Evolutionary conservation across 2,329 filamentous ascomycete genomes (phyloP), one percentile per base, ranked within the genome.

Genomic region (Berkeleyomyces rouxiae): DNA sequence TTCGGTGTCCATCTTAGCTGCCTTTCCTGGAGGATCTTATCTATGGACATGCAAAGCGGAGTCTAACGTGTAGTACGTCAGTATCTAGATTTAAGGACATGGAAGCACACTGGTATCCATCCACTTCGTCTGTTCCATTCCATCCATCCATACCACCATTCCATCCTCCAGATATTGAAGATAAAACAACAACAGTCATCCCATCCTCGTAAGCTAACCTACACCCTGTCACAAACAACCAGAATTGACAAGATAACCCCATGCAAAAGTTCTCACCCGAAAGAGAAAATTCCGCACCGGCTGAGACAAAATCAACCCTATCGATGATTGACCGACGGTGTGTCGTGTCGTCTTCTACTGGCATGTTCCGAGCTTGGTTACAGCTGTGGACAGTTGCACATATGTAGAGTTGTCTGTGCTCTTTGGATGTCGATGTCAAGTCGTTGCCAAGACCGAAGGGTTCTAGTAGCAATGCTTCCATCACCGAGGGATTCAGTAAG

Each of bases 291-390:
- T 46, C 33, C 44, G 40, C 40, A 5, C 33, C 44, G 44, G 40
- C 44, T 33, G 11, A 59, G 44, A 59, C 33, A 59, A 59, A 44
- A 59, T 44, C 33, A 59, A 46, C 44, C 40, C 44, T 59, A 44
- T 44, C 44, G 2, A 36, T 13, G 7, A 31, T 39, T 6, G n/a
- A 31, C n/a, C 4, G 33, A 31, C 39, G 11, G 33, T 59, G 3
- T 33, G 7, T 31, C 7, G 36, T 3, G 39, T 4, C 36, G 3
- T n/a, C 13, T n/a, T 55, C 16, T 39, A 7, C 49, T 10, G 23
- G 9, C 49, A 55, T 37, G 23, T 23, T 2, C 23, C 23, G 23
- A 23, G 23, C 49, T 36, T n/a, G 13, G 7, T 31, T 13, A 43
- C 43, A 16, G 43, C 13, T 16, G 11, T 46, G 23, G 23, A 23